Evolutionary conservation across 2,329 filamentous ascomycete species (phyloP).

Genomic region (Sclerotinia sclerotiorum): DNA sequence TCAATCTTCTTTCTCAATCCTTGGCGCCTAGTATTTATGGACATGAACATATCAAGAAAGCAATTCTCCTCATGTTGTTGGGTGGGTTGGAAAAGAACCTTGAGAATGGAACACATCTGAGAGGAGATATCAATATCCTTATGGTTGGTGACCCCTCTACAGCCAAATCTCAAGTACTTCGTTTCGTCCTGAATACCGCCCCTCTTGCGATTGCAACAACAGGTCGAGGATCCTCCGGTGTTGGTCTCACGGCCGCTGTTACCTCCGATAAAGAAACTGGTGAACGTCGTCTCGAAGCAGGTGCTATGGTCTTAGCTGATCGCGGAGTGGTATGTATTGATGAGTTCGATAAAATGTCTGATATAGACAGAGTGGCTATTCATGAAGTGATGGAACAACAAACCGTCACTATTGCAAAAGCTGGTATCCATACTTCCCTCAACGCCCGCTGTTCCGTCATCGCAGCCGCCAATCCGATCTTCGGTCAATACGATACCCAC

Average conservation of each 20-base stretch:
- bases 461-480: constrained; percentile 95
- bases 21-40: constrained; percentile 95
- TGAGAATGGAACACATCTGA: constrained; percentile 94
- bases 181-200: constrained; percentile 95
- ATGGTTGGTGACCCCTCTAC: constrained; percentile 99
- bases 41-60: constrained; percentile 97
- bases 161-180: constrained; percentile 95
- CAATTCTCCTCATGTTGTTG: constrained; percentile 90
- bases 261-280: constrained; percentile 97
- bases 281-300: constrained; percentile 89
- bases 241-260: constrained; percentile 95
- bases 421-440: constrained; percentile 94
- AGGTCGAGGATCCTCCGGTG: constrained; percentile 92
- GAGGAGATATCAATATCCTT: constrained; percentile 98
- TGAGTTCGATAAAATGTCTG: constrained; percentile 99
- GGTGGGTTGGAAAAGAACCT: constrained; percentile 98
- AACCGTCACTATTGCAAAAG: constrained; percentile 98
- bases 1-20: constrained; percentile 89
- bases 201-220: constrained; percentile 96
- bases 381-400: constrained; percentile 99
- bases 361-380: constrained; percentile 95
- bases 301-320: constrained; percentile 98
- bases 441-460: constrained; percentile 97
- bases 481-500: constrained; percentile 96
- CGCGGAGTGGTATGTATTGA: constrained; percentile 98